Evolutionary conservation across 331 rosid species (phyloP).

Genomic region (Rosa hybrid): DNA sequence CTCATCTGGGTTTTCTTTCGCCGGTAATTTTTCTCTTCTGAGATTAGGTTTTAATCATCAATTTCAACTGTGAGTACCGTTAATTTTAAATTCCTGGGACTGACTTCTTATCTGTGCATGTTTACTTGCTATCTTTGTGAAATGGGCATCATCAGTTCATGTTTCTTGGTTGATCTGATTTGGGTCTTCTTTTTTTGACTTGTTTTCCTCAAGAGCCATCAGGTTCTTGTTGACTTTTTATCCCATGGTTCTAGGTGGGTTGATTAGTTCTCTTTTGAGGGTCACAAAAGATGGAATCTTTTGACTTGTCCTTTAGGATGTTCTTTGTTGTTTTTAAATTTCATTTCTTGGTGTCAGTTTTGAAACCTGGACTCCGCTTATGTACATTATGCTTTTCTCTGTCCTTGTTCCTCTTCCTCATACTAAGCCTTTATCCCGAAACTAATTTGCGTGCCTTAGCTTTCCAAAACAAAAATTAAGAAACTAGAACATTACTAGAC

Average conservation of each 20-base stretch:
- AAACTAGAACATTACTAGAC: background rate
- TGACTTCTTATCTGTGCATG: background rate
- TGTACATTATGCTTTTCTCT: background rate
- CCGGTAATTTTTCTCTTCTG: background rate
- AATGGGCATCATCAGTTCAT: slow-evolving; percentile 21
- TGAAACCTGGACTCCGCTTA: background rate
- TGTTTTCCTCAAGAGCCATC: slow-evolving; percentile 5
- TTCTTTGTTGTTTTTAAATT: background rate
- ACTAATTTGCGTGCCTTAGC: background rate
- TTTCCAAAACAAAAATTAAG: background rate
- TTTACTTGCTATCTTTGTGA: slow-evolving; percentile 29
- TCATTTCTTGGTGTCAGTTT: background rate
- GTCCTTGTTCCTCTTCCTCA: too few species aligned
- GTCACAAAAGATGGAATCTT: slow-evolving; percentile 22
- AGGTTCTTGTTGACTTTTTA: slow-evolving; percentile 13
- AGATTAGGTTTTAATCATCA: background rate
- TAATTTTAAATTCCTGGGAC: background rate
- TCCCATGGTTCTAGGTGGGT: slow-evolving; percentile 17
- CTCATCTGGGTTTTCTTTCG: slow-evolving; percentile 27
- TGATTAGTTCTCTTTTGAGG: slow-evolving; percentile 12
- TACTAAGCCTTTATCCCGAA: too few species aligned
- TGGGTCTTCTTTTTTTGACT: slow-evolving; percentile 8
- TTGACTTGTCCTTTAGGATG: background rate
- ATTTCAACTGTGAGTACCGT: slow-evolving; percentile 14
- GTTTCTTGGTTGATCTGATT: slow-evolving; percentile 31